A percentile compares a stretch with the other conserved stretches of the same genome.
Conservation (phyloP, 176 grass and related monocot genomes). For the Tillandsia fasciculata region DNA sequence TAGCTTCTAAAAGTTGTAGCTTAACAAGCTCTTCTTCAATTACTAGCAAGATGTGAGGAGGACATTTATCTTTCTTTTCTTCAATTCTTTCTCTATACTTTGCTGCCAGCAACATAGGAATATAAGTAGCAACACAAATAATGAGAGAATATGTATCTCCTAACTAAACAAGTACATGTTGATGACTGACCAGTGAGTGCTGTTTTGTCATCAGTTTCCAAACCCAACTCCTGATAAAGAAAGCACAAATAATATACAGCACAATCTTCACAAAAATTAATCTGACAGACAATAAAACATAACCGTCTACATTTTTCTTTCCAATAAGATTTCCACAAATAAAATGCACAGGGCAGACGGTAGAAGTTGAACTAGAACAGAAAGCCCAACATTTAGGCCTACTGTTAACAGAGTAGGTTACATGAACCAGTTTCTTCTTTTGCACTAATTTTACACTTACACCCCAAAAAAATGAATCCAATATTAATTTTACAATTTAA, state of each 20-base stretch:
- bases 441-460: no score
- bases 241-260: background rate
- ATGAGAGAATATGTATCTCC: background rate
- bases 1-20: conserved; percentile 78
- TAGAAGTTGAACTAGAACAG: no score
- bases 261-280: conserved; percentile 7
- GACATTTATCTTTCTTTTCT: conserved; percentile 82
- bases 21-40: conserved; percentile 97
- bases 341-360: no score
- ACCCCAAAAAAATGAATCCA: no score
- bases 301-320: background rate
- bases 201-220: conserved; percentile 99
- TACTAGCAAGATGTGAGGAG: conserved; percentile 89
- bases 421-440: no score
- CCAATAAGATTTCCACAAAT: background rate
- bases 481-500: background rate
- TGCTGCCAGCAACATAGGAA: conserved; percentile 38
- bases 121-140: background rate
- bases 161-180: background rate
- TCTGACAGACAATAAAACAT: conserved; percentile 9
- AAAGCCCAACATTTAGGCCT: no score
- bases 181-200: conserved; percentile 85
- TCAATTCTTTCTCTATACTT: conserved; percentile 94
- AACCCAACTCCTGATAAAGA: conserved; percentile 66
- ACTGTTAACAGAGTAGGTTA: no score